Conservation (phyloP, 75 land plant genomes). For the Cunninghamia lanceolata region DNA sequence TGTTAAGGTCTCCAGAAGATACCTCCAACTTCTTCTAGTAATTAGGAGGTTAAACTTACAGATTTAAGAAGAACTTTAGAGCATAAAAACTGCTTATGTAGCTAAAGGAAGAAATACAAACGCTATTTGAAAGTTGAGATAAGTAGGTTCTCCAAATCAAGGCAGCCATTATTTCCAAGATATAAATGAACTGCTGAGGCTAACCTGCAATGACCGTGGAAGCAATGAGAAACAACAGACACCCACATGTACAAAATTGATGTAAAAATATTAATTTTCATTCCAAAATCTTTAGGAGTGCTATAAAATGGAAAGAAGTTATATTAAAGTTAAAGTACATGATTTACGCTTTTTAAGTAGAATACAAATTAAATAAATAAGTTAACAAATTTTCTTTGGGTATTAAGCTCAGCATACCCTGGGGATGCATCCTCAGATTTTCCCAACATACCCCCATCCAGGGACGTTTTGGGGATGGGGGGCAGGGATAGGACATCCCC, state of each 20-base stretch:
- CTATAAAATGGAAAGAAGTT: neutral
- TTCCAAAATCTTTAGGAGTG: neutral
- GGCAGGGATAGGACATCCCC: neutral
- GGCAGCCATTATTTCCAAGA: neutral
- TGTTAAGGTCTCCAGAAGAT: neutral
- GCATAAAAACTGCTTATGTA: neutral
- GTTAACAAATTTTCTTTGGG: neutral
- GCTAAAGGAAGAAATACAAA: neutral
- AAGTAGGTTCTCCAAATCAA: neutral
- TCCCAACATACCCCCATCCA: neutral
- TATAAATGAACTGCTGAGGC: neutral
- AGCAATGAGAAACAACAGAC: neutral
- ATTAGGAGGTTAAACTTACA: neutral
- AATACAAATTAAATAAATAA: neutral
- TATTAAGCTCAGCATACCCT: neutral
- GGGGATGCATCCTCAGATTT: neutral
- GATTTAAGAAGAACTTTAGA: neutral
- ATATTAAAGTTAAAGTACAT: neutral
- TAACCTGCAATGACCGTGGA: neutral
- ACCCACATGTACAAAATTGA: neutral
- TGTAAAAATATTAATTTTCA: neutral
- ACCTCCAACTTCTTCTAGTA: neutral
- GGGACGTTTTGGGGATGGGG: neutral
- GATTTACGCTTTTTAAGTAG: neutral
- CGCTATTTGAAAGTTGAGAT: neutral